Base-by-base conservation (phyloP, 208 protist genomes). In the Leishmania arabica region DNA sequence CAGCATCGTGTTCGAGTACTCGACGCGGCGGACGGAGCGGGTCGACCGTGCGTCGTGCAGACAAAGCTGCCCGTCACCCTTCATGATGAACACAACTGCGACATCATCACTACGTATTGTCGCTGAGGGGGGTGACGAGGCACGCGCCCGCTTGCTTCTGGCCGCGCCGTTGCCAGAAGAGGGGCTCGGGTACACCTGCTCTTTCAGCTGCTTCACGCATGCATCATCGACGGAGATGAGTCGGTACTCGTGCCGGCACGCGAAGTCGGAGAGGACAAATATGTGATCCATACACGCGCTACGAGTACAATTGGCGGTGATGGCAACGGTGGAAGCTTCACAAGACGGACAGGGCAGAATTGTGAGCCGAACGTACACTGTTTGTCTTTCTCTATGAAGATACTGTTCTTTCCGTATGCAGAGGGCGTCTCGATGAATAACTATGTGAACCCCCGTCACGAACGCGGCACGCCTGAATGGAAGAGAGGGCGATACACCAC, bases 1-100 rank as follows among this genome's bases (percentile, higher is more conserved):
- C 68, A 96, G 86, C 40, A 96, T 81, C 62, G 86, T 84, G 77
- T 96, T 96, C 45, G 93, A 96, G 88, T 96, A 95, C 83, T 96
- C 93, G 17, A 94, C 89, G 2, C 91, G 91, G 5, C 89, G 88
- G 45, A 95, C 79, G 34, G 88, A 81, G 34, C 88, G 85, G 31
- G 85, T 88, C 37, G 78, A 54, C 40, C 53, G 62, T 31, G 62
- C 83, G 74, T 90, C 80, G 83, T 87, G 88, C 21, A 91, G 56
- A 31, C 82, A 82, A 0, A 94, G 80, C 65, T 86, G 82, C 4
- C 73, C 73, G 9, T 80, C 66, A 13, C 91, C 92, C 62, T 93
- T 92, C 81, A 95, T 77, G 17, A 92, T 54, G 17, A 91, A 42
- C 9, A 77, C 81, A 4, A 88, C 72, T 54, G 81, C 82, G 1